A percentile compares a stretch with the other conserved stretches of the same genome.
These are phyloP conservation scores for Aschersonia sp. DNA, from an alignment of 2,329 filamentous ascomycete genomes.

Conservation along the genomic window DNA sequence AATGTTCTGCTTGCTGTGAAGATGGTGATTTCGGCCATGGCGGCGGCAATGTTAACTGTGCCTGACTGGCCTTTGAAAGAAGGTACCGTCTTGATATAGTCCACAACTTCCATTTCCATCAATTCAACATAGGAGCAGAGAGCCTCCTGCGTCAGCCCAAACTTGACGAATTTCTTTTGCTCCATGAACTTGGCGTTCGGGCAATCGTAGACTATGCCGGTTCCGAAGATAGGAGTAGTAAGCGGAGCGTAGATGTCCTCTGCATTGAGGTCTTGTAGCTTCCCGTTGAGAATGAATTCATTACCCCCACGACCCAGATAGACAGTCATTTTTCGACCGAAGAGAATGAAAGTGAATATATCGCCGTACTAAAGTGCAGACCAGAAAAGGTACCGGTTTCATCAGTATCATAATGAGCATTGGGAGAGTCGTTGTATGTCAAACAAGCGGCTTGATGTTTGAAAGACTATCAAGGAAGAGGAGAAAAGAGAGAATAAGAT, in stretches of 20 bases:
- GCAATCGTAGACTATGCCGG: slow-evolving; percentile 71
- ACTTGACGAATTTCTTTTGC: slow-evolving; percentile 74
- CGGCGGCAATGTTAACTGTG: slow-evolving; percentile 45
- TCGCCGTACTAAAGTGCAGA: slow-evolving; percentile 28
- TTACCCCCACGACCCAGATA: slow-evolving; percentile 37
- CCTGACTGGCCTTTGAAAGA: slow-evolving; percentile 46
- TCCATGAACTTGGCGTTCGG: slow-evolving; percentile 78
- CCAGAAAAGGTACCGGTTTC: background rate
- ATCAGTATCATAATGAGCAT: background rate
- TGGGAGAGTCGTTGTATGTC: no score
- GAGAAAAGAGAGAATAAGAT: no score
- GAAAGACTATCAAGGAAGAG: no score
- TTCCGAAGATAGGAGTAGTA: slow-evolving; percentile 51
- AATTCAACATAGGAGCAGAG: slow-evolving; percentile 53
- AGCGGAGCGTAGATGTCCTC: slow-evolving; percentile 38
- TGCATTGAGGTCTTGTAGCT: slow-evolving; percentile 34
- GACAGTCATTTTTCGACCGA: slow-evolving; percentile 35
- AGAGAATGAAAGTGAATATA: slow-evolving; percentile 37
- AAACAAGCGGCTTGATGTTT: no score
- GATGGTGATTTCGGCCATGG: slow-evolving; percentile 65
- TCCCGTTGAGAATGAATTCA: slow-evolving; percentile 42
- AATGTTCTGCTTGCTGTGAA: slow-evolving; percentile 67
- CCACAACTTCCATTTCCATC: slow-evolving; percentile 54
- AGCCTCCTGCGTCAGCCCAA: slow-evolving; percentile 50
- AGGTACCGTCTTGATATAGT: slow-evolving; percentile 44